phyloP scores from a whole-genome alignment of 169 alveolate genomes.

The Neospora caninum region DNA sequence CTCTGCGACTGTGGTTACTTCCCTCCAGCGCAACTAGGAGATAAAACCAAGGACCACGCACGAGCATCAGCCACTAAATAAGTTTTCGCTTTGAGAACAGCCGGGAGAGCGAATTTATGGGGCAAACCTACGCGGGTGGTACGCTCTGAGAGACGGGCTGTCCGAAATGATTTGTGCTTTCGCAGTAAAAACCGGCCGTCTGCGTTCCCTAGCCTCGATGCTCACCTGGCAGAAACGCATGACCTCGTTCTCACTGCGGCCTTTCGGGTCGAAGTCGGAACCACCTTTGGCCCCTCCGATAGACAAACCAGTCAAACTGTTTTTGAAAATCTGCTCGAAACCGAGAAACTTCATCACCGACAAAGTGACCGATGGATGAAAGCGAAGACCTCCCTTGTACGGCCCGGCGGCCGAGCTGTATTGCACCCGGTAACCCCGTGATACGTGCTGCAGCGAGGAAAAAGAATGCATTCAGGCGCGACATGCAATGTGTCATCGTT shows the following conservation, averaged over 20 bases:
- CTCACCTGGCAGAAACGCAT: constrained; percentile 81
- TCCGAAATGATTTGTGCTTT: no score
- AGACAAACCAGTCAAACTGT: constrained; percentile 81
- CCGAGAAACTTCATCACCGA: constrained; percentile 86
- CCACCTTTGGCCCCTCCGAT: constrained; percentile 92
- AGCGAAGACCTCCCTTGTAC: constrained; percentile 88
- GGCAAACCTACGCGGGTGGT: no score
- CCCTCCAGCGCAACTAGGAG: no score
- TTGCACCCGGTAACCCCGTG: constrained; percentile 87
- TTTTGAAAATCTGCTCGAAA: constrained; percentile 88
- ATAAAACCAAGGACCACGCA: no score
- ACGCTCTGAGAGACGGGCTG: no score
- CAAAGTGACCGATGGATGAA: constrained; percentile 85
- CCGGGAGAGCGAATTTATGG: no score
- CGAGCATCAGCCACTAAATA: no score
- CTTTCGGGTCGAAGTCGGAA: constrained; percentile 89
- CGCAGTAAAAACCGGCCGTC: no score
- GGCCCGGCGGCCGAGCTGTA: constrained; percentile 84
- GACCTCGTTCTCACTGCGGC: constrained; percentile 84
- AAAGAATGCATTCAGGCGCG: not conserved
- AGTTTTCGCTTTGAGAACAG: no score
- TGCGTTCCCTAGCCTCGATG: no score
- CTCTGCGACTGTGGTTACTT: no score
- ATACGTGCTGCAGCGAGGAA: constrained; percentile 68
- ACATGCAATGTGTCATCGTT: no score